Evolutionary conservation across 1,139 yeast genomes (phyloP).

Genomic region (Magnusiomyces tetraspermus): DNA sequence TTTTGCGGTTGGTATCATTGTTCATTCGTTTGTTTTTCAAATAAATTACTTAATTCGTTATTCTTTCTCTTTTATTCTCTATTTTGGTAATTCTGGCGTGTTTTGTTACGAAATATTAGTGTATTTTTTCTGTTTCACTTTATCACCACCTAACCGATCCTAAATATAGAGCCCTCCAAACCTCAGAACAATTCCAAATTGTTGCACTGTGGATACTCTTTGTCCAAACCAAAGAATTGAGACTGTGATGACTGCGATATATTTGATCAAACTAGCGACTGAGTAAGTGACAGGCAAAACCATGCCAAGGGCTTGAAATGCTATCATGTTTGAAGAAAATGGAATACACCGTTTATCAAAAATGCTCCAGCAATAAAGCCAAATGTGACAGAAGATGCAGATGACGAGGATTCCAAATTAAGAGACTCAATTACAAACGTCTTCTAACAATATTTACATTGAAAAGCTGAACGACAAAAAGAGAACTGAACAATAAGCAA

Average conservation of each 20-base stretch:
- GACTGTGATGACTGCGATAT: conserved; percentile 74
- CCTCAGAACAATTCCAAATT: conserved; percentile 62
- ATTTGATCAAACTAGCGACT: conserved; percentile 78
- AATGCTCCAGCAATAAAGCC: conserved; percentile 20
- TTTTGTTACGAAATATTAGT: conserved; percentile 6
- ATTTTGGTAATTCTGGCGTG: conserved; percentile 8
- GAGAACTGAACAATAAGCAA: too few relatives aligned
- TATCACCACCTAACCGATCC: conserved; percentile 62
- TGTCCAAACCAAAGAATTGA: conserved; percentile 72
- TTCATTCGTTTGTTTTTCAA: too few relatives aligned
- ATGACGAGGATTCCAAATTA: too few relatives aligned
- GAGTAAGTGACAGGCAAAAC: conserved; percentile 85
- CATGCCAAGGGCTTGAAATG: conserved; percentile 80
- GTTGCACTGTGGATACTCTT: conserved; percentile 44
- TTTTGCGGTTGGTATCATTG: too few relatives aligned
- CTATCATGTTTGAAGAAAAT: conserved; percentile 74
- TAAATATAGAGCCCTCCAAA: conserved; percentile 50
- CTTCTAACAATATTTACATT: too few relatives aligned
- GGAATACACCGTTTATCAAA: conserved; percentile 56
- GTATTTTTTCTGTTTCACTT: conserved; percentile 1
- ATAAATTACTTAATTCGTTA: too few relatives aligned
- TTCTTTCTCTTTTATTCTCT: too few relatives aligned
- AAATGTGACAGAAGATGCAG: conserved; percentile 10
- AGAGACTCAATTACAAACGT: too few relatives aligned
- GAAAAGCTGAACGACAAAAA: too few relatives aligned